phyloP scores from a whole-genome alignment of 2,329 filamentous ascomycete genomes.

The Fusarium anguioides region DNA sequence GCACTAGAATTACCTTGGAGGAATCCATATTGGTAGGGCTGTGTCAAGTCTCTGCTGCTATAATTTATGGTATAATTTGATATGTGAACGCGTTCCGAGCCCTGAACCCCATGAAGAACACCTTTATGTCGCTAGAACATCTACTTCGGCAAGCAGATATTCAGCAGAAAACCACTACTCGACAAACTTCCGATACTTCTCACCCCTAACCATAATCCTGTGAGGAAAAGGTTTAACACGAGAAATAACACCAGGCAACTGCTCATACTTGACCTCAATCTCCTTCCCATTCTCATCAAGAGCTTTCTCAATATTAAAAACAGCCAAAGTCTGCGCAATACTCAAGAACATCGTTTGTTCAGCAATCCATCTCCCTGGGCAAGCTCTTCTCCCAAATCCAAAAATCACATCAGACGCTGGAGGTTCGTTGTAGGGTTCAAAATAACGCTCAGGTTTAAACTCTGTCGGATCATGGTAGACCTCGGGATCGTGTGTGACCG shows the following conservation, averaged over 20 bases:
- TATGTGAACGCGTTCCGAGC: no score
- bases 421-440: slow-evolving; percentile 38
- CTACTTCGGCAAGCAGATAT: no score
- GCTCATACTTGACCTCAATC: slow-evolving; percentile 40
- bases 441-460: slow-evolving; percentile 47
- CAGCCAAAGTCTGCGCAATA: slow-evolving; percentile 57
- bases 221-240: slow-evolving; percentile 10
- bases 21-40: no score
- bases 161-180: neutral
- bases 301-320: slow-evolving; percentile 54
- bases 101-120: no score
- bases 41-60: no score
- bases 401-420: slow-evolving; percentile 46
- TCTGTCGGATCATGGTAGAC: slow-evolving; percentile 59
- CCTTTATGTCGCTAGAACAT: no score
- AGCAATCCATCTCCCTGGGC: slow-evolving; percentile 50
- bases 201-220: neutral
- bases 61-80: no score
- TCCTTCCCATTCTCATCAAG: slow-evolving; percentile 49
- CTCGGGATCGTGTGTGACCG: neutral
- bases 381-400: slow-evolving; percentile 53
- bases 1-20: no score
- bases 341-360: slow-evolving; percentile 48
- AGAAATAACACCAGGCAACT: slow-evolving; percentile 19
- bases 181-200: neutral